Percentiles rank a stretch among this genome's conserved stretches.
Conservation (phyloP, 2,329 filamentous ascomycete genomes). For the Fusarium staphyleae region DNA sequence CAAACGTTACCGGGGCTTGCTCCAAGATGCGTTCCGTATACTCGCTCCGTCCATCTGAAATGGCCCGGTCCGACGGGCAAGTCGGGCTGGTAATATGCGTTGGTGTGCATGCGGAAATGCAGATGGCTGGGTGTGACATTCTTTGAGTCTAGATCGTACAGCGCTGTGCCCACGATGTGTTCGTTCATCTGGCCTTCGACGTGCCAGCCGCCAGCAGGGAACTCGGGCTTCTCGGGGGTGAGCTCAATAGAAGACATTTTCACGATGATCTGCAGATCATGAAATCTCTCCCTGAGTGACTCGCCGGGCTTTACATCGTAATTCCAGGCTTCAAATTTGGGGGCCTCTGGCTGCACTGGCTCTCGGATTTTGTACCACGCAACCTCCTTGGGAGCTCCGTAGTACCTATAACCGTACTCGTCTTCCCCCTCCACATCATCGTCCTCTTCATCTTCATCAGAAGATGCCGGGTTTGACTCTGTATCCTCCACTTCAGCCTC, state of each 20-base stretch:
- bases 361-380: constrained; percentile 24
- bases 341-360: constrained; percentile 16
- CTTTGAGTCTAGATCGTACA: constrained; percentile 39
- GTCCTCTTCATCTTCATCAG: constrained; percentile 6
- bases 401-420: not conserved
- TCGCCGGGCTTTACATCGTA: constrained; percentile 18
- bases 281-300: constrained; percentile 13
- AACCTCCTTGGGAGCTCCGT: not conserved
- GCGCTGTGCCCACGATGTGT: constrained; percentile 40
- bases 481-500: too few relatives aligned
- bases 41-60: constrained; percentile 18
- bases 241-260: constrained; percentile 55
- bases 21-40: not conserved
- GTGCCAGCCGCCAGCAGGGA: constrained; percentile 31
- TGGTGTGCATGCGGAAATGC: constrained; percentile 32
- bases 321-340: constrained; percentile 49
- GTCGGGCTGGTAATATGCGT: not conserved
- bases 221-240: constrained; percentile 33
- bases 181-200: constrained; percentile 42
- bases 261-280: constrained; percentile 62
- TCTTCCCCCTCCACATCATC: constrained; percentile 26
- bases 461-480: too few relatives aligned
- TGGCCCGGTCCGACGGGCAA: not conserved
- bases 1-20: not conserved
- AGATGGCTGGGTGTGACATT: constrained; percentile 31